Evolutionary conservation across 2,329 filamentous ascomycete species (phyloP).

Genomic region (Alternaria panax): DNA sequence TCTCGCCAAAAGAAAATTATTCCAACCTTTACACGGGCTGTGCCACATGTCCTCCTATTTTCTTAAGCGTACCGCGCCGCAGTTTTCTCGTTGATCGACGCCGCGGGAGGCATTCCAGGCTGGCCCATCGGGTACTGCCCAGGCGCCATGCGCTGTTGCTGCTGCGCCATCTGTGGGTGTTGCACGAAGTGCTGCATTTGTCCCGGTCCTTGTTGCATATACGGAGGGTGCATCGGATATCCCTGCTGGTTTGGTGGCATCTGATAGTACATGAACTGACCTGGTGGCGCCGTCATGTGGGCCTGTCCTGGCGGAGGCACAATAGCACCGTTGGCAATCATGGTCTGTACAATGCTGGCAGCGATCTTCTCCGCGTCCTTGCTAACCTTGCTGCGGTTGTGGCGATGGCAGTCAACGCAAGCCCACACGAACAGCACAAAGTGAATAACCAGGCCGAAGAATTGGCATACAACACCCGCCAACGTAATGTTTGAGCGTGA

Average conservation of each 20-base stretch:
- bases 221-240: slow-evolving; percentile 18
- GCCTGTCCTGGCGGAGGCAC: slow-evolving; percentile 33
- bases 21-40: neutral
- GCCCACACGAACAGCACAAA: slow-evolving; percentile 50
- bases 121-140: slow-evolving; percentile 7
- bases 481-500: slow-evolving; percentile 30
- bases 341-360: slow-evolving; percentile 44
- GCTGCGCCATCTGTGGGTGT: slow-evolving; percentile 7
- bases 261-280: slow-evolving; percentile 22
- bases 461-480: slow-evolving; percentile 42
- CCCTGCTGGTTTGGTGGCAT: slow-evolving; percentile 20
- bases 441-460: slow-evolving; percentile 40
- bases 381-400: slow-evolving; percentile 31
- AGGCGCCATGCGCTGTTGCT: slow-evolving; percentile 10
- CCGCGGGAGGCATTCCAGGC: neutral
- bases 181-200: slow-evolving; percentile 9
- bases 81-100: slow-evolving; percentile 29
- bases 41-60: neutral
- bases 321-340: slow-evolving; percentile 42
- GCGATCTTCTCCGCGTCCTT: slow-evolving; percentile 46
- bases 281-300: slow-evolving; percentile 18
- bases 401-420: slow-evolving; percentile 44
- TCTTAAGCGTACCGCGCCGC: slow-evolving; percentile 24
- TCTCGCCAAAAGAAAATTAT: neutral
- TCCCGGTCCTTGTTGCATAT: slow-evolving; percentile 14